Evolutionary conservation across 1,284 basidiomycete species (phyloP).

Genomic region (Schizopora paradoxa): DNA sequence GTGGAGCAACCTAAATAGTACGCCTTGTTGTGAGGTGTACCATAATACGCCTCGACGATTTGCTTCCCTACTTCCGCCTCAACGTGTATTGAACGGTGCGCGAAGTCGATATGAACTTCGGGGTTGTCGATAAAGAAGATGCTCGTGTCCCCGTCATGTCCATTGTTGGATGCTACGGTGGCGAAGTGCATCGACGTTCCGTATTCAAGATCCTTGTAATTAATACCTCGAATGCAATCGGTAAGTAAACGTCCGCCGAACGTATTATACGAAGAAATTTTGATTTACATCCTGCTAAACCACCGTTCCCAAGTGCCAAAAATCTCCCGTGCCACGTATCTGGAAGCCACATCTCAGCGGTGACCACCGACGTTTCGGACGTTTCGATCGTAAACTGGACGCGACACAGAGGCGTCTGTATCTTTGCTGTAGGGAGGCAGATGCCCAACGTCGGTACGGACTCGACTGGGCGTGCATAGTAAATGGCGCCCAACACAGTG

Average conservation of each 20-base stretch:
- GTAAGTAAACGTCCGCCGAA: background rate
- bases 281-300: constrained; percentile 23
- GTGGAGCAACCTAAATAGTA: constrained; percentile 29
- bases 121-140: constrained; percentile 20
- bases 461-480: background rate
- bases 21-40: constrained; percentile 21
- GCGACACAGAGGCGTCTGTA: background rate
- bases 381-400: background rate
- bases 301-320: constrained; percentile 22
- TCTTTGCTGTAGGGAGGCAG: background rate
- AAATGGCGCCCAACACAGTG: background rate
- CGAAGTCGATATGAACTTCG: constrained; percentile 26
- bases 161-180: constrained; percentile 25
- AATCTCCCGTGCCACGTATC: constrained; percentile 23
- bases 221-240: constrained; percentile 21
- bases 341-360: constrained; percentile 20
- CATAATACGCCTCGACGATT: constrained; percentile 25
- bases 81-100: constrained; percentile 26
- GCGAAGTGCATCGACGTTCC: constrained; percentile 22
- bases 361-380: background rate
- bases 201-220: constrained; percentile 22
- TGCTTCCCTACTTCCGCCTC: constrained; percentile 25
- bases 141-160: constrained; percentile 24
- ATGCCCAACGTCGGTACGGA: background rate
- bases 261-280: background rate